Conservation (phyloP, 805 yeast genomes). For the Metschnikowia lachancei region DNA sequence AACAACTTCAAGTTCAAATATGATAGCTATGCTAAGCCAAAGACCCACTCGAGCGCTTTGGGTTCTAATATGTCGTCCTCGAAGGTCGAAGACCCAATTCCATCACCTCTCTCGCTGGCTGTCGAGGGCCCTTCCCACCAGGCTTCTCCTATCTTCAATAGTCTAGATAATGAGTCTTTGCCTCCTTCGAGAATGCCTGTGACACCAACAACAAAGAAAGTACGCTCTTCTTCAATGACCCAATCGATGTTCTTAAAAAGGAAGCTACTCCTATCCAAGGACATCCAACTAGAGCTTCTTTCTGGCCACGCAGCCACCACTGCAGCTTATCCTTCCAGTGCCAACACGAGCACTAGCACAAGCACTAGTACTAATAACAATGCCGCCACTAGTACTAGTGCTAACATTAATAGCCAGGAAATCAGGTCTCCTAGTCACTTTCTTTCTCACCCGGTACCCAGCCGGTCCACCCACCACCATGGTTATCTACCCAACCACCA, state of each 20-base stretch:
- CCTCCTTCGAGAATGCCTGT: constrained; percentile 8
- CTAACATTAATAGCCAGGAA: background rate
- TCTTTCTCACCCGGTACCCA: background rate
- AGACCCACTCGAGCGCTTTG: constrained; percentile 1
- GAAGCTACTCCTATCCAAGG: constrained; percentile 35
- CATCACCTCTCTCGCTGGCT: constrained; percentile 27
- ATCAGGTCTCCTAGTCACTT: constrained; percentile 1
- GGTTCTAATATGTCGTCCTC: background rate
- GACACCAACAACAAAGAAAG: constrained; percentile 13
- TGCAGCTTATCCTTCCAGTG: constrained; percentile 1
- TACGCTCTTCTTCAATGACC: constrained; percentile 21
- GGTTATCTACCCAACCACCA: background rate
- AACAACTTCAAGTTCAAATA: constrained; percentile 20
- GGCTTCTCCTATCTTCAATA: background rate
- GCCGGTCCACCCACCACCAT: background rate
- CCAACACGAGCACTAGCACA: background rate
- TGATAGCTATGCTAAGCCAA: constrained; percentile 11
- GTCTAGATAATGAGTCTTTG: constrained; percentile 6
- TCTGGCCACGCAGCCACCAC: constrained; percentile 13
- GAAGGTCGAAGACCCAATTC: constrained; percentile 21
- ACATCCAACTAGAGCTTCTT: constrained; percentile 37
- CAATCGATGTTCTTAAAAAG: constrained; percentile 31
- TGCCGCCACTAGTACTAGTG: background rate
- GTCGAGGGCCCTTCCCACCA: constrained; percentile 9
- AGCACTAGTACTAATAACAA: background rate